Base-by-base conservation (phyloP, 31 red algal genomes). In the Porphyra umbilicalis region DNA sequence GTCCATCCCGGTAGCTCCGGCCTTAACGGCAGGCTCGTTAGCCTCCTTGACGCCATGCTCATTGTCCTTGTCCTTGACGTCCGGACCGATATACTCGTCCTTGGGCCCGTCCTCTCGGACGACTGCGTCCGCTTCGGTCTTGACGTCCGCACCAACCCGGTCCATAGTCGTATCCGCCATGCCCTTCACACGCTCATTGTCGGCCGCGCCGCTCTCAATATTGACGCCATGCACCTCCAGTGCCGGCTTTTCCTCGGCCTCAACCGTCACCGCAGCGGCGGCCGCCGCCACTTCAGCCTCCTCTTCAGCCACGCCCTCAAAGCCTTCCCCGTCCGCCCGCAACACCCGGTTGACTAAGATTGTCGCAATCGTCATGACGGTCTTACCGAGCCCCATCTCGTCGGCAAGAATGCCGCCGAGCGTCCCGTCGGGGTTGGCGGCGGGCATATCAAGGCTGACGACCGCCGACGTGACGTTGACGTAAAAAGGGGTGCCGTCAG, bases 321-420 rank as follows among this genome's bases (percentile, higher is more conserved):
- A 35, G 5, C 18, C 0, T 6, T 35, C 77, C 18, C 77, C 34
- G 33, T 78, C 57, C 13, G 57, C 77, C 4, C 77, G 5, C 33
- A 35, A 6, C 77, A 78, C 77, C 35, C 77, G 77, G 35, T 78
- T 36, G 35, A 16, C 34, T 6, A 85, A 20, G 32, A 85, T 85
- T 33, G 71, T 42, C 33, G 71, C 35, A 6, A 85, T 79, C 1
- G 78, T 78, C 79, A 94, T 89, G 33, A 98, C 89, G 30, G 96
- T 98, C 76, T 98, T 98, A 20, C 96, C 96, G 35, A 98, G 88
- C 35, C 96, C 96, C 96, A 98, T 98, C 86, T 98, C 96, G 84
- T 98, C 96, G 31, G 92, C 92, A 18, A 98, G 79, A 46, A 98
- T 98, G 39, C 92, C 96, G 30, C 96, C 96, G 79, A 76, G 91